Conservation (phyloP, 257 asterid genomes). For the Solanum etuberosum region DNA sequence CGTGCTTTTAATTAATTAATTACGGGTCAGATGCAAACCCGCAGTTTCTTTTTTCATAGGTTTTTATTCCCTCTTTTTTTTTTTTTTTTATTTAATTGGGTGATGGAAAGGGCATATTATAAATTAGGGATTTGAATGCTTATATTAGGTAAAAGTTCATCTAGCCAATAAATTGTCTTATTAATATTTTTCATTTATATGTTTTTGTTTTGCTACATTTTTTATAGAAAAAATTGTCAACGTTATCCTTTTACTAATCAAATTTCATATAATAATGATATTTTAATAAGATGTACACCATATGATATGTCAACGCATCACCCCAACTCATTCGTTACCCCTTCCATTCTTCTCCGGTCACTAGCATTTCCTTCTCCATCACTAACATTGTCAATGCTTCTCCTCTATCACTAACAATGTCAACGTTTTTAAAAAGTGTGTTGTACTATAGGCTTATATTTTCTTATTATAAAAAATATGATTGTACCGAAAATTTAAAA, state of each 20-base stretch:
- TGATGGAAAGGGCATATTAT: too few relatives aligned
- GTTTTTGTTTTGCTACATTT: neutral
- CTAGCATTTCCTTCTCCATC: neutral
- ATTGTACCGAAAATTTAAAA: neutral
- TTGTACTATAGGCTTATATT: neutral
- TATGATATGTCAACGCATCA: neutral
- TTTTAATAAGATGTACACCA: too few relatives aligned
- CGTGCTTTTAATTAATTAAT: neutral
- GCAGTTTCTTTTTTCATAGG: neutral
- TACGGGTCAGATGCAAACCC: neutral
- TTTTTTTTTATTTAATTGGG: too few relatives aligned
- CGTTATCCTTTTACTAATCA: rapidly evolving
- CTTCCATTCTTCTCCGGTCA: neutral
- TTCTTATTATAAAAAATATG: too few relatives aligned
- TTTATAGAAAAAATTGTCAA: too few relatives aligned
- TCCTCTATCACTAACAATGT: neutral
- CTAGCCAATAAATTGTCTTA: neutral
- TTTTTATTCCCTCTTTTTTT: neutral
- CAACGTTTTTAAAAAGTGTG: neutral
- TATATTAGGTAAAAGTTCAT: neutral
- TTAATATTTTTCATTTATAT: neutral
- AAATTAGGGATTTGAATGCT: too few relatives aligned
- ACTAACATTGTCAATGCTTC: neutral
- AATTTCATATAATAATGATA: too few relatives aligned
- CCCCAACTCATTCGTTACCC: neutral